Conservation (phyloP, 2,329 filamentous ascomycete genomes). For the Sarocladiaceae sp. region DNA sequence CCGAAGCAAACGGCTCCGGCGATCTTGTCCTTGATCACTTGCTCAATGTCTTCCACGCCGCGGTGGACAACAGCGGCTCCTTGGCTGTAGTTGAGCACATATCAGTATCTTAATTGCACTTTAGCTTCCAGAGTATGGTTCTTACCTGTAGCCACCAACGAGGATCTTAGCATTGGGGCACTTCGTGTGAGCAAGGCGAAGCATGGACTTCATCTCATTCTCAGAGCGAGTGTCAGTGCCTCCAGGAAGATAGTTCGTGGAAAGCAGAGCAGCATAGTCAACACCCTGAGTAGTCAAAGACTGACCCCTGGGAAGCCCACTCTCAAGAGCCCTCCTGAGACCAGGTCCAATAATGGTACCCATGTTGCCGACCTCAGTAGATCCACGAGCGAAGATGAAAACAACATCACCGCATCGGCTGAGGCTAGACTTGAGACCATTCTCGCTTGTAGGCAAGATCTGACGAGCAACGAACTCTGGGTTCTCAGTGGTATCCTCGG, state of each 20-base stretch:
- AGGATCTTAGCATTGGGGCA: constrained; percentile 32
- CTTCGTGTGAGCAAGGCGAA: constrained; percentile 29
- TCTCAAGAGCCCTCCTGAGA: constrained; percentile 15
- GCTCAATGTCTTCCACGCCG: constrained; percentile 20
- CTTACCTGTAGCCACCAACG: constrained; percentile 30
- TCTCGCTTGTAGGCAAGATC: constrained; percentile 10
- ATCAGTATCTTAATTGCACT: no score
- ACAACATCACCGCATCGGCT: constrained; percentile 17
- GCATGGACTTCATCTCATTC: constrained; percentile 27
- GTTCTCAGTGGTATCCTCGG: constrained; percentile 1
- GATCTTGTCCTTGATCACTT: constrained; percentile 20
- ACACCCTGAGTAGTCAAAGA: constrained; percentile 20
- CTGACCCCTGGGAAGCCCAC: constrained; percentile 14
- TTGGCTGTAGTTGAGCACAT: constrained; percentile 27
- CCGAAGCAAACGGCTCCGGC: constrained; percentile 21
- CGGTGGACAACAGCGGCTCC: constrained; percentile 23
- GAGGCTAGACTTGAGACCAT: constrained; percentile 12
- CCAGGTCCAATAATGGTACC: constrained; percentile 17
- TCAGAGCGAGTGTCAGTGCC: constrained; percentile 28
- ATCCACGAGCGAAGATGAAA: constrained; percentile 20
- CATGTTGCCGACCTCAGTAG: constrained; percentile 20
- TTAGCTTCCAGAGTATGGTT: neutral
- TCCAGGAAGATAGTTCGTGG: constrained; percentile 26
- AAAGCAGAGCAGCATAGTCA: constrained; percentile 30
- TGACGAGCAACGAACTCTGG: constrained; percentile 9